Conservation (phyloP, 2,329 filamentous ascomycete species). For the Rhynchosporium secalis region DNA sequence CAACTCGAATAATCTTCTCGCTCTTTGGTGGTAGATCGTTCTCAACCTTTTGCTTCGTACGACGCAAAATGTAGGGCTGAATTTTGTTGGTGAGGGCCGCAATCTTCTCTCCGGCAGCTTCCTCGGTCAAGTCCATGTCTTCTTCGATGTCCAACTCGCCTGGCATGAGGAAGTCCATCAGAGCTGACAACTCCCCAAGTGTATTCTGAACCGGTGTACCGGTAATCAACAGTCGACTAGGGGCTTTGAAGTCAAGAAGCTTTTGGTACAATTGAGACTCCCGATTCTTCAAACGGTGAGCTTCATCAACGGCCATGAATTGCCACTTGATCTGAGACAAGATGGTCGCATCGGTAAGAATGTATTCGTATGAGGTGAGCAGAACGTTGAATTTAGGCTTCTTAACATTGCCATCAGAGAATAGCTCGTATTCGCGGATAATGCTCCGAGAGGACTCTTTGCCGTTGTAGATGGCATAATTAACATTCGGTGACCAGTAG, state of each 20-base stretch:
- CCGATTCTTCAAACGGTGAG: conserved; percentile 92
- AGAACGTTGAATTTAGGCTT: conserved; percentile 97
- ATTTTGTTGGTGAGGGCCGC: conserved; percentile 83
- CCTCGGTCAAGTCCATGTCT: conserved; percentile 80
- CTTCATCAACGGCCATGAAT: conserved; percentile 93
- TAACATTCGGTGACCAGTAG: conserved; percentile 90
- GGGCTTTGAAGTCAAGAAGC: conserved; percentile 81
- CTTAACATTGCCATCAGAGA: conserved; percentile 81
- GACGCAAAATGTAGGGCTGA: conserved; percentile 89
- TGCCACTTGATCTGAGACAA: conserved; percentile 95
- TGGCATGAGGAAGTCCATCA: conserved; percentile 97
- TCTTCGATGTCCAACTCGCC: conserved; percentile 89
- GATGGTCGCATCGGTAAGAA: conserved; percentile 81
- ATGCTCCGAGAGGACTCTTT: conserved; percentile 82
- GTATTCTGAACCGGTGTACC: conserved; percentile 98
- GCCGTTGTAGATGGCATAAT: conserved; percentile 96
- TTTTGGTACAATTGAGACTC: conserved; percentile 91
- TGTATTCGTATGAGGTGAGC: conserved; percentile 96
- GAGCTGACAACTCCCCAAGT: conserved; percentile 82
- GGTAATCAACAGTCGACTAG: conserved; percentile 89
- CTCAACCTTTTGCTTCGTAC: conserved; percentile 96
- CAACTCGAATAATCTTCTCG: conserved; percentile 97
- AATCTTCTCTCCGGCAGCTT: conserved; percentile 83
- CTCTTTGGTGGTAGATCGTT: conserved; percentile 95
- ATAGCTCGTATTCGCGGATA: conserved; percentile 86